Base-by-base conservation (phyloP, 495 filamentous ascomycete genomes). In the Aspergillus sclerotiicarbonarius region DNA sequence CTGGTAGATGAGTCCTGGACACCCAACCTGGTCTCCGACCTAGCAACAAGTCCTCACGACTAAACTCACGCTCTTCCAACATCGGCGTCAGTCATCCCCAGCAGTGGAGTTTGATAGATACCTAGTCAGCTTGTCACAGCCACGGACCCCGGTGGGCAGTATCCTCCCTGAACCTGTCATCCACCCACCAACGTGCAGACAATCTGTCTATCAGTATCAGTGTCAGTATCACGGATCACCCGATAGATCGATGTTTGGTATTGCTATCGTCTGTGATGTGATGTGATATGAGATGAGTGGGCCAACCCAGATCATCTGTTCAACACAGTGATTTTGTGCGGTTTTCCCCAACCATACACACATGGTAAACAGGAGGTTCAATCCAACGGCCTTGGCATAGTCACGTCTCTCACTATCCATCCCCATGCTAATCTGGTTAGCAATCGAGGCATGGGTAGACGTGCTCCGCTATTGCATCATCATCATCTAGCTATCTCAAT, bases 1-100 rank as follows among this genome's bases (percentile, higher is more conserved):
- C 71, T 98, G 94, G 94, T 97, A 93, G 66, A 52, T 52, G 53
- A 29, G 20, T 4, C 37, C 37, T n/a, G 37, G 37, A 15, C 37
- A 15, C 4, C 37, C 37, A 41, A 12, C 35, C 15, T 37, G 9
- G 15, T 8, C 15, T 12, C 35, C 35, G 6, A 6, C 35, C 9
- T 12, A 37, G 15, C 6, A 37, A 2, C 37, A n/a, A 13, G n/a
- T 41, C 13, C n/a, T 41, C n/a, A 4, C 13, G 37, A 41, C 37
- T 41, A 41, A 41, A 41, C 10, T 13, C 10, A 37, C 35, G 35
- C 35, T 37, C 10, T 37, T 37, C 35, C 37, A 41, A 41, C 37
- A 15, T n/a, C 13, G 15, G 37, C 37, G 37, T 41, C 37, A 15
- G 37, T 41, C 37, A 13, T 41, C n/a, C 25, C 25, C 25, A 25